Evolutionary conservation across 1,284 basidiomycete genomes (phyloP).

Genomic region (Volvariella surrecta): DNA sequence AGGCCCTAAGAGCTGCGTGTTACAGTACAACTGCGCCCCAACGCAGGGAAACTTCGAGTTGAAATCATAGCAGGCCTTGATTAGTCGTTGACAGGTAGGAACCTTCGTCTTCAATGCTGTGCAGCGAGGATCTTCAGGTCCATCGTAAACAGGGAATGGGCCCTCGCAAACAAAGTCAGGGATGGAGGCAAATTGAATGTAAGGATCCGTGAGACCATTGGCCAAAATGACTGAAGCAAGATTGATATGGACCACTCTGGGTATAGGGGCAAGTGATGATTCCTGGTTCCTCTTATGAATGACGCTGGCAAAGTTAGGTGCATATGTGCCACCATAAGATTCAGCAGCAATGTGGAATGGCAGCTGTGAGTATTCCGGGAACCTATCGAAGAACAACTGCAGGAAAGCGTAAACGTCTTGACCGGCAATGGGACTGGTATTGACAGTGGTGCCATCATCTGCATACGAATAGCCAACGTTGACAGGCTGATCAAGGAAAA

Average conservation of each 20-base stretch:
- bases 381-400: slow-evolving; percentile 73
- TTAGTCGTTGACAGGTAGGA: slow-evolving; percentile 63
- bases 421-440: slow-evolving; percentile 66
- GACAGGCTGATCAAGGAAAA: slow-evolving; percentile 85
- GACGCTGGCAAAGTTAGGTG: slow-evolving; percentile 68
- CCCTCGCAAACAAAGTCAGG: slow-evolving; percentile 80
- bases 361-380: slow-evolving; percentile 56
- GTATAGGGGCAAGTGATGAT: slow-evolving; percentile 28
- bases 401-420: slow-evolving; percentile 89
- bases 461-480: slow-evolving; percentile 88
- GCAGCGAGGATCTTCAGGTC: slow-evolving; percentile 65
- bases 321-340: slow-evolving; percentile 77
- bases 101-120: slow-evolving; percentile 52
- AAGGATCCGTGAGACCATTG: slow-evolving; percentile 77
- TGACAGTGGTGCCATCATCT: slow-evolving; percentile 60
- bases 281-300: slow-evolving; percentile 72
- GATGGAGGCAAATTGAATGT: slow-evolving; percentile 64
- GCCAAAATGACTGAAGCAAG: slow-evolving; percentile 75
- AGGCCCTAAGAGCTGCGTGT: slow-evolving; percentile 45
- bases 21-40: slow-evolving; percentile 57
- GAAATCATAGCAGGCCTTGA: slow-evolving; percentile 56
- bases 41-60: slow-evolving; percentile 52
- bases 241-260: slow-evolving; percentile 54
- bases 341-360: slow-evolving; percentile 71
- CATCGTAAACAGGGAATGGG: slow-evolving; percentile 65